These are phyloP conservation scores for Hemileccinum rubropunctum DNA, from an alignment of 768 basidiomycete genomes.

Conservation along the genomic window DNA sequence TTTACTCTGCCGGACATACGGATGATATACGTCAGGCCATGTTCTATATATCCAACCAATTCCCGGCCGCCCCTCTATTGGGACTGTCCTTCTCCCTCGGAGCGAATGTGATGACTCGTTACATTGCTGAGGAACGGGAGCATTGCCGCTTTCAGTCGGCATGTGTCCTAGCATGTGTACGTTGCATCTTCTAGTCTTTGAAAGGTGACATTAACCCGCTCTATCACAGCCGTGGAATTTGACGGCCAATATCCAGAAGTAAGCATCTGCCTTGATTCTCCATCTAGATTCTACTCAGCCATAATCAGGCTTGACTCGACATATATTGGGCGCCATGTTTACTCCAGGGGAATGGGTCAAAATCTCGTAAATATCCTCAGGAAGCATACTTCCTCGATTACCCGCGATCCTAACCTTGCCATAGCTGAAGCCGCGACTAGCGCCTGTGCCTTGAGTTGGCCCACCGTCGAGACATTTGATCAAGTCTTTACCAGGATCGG, in stretches of 20 bases:
- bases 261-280: constrained; percentile 12
- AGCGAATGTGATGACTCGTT: constrained; percentile 86
- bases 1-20: constrained; percentile 88
- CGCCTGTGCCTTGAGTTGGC: constrained; percentile 48
- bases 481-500: constrained; percentile 61
- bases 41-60: constrained; percentile 66
- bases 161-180: constrained; percentile 72
- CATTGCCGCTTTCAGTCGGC: constrained; percentile 60
- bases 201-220: constrained; percentile 10
- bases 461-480: constrained; percentile 60
- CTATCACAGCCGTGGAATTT: constrained; percentile 49
- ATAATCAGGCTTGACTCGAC: constrained; percentile 48
- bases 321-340: constrained; percentile 59
- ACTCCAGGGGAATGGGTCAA: constrained; percentile 75
- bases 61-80: constrained; percentile 77
- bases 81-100: constrained; percentile 94
- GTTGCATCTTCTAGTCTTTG: constrained; percentile 27
- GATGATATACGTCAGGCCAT: constrained; percentile 85
- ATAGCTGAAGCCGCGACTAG: constrained; percentile 47
- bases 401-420: constrained; percentile 47
- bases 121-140: constrained; percentile 80
- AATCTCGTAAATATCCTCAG: constrained; percentile 63
- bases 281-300: constrained; percentile 8
- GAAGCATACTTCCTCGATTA: constrained; percentile 48
- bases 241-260: constrained; percentile 35